These are phyloP conservation scores for Alternaria triticina DNA, from an alignment of 2,329 filamentous ascomycete genomes.

Conservation along the genomic window DNA sequence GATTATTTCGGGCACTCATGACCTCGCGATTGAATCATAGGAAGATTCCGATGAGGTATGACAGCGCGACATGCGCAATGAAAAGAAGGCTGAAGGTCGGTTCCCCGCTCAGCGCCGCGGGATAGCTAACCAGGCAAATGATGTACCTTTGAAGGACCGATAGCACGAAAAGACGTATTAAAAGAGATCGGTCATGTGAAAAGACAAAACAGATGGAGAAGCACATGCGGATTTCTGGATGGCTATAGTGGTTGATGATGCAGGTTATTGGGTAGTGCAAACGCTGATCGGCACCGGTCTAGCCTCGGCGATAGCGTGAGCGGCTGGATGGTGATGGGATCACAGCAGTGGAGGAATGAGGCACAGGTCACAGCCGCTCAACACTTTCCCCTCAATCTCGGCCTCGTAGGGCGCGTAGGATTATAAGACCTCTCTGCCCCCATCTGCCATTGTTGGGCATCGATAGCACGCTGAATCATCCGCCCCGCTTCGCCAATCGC, in stretches of 20 bases:
- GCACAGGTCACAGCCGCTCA: conserved; percentile 8
- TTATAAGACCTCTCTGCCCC: not conserved
- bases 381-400: conserved; percentile 2
- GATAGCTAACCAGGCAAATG: not conserved
- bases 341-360: conserved; percentile 4
- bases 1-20: not conserved
- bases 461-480: not conserved
- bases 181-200: not conserved
- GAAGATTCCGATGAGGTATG: not conserved
- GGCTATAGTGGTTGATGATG: not conserved
- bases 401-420: not conserved
- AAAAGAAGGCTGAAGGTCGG: not conserved
- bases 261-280: conserved; percentile 1
- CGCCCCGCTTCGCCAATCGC: not conserved
- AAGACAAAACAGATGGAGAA: not conserved
- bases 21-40: not conserved
- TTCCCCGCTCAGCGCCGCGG: not conserved
- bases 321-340: conserved; percentile 6
- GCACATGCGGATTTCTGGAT: not conserved
- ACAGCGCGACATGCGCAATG: not conserved
- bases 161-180: accelerated
- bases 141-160: not conserved
- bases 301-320: conserved; percentile 5
- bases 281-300: conserved; percentile 2
- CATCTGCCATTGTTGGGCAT: not conserved